These are phyloP conservation scores for Trichoderma sp. DNA, from an alignment of 2,329 filamentous ascomycete genomes.

Conservation along the genomic window DNA sequence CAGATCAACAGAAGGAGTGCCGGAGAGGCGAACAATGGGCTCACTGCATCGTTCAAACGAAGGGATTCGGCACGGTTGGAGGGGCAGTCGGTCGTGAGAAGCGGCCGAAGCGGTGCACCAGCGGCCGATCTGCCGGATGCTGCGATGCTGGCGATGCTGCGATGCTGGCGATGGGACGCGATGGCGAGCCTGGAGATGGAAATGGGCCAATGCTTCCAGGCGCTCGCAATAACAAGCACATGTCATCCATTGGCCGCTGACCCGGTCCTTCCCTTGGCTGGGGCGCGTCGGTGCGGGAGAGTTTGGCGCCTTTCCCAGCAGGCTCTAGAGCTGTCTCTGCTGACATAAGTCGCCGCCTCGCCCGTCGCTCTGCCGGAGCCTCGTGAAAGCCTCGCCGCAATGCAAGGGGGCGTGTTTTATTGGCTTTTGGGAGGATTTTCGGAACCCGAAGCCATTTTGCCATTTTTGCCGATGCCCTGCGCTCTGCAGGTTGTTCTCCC, in stretches of 20 bases:
- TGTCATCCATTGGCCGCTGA: constrained; percentile 16
- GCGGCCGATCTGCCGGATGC: background rate
- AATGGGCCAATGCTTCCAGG: background rate
- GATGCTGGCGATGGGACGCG: background rate
- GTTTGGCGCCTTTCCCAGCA: background rate
- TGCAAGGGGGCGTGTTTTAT: background rate
- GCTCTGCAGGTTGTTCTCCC: too few relatives aligned
- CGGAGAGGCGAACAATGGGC: background rate
- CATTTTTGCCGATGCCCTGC: too few relatives aligned
- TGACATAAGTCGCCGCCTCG: background rate
- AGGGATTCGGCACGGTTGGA: background rate
- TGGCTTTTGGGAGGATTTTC: background rate
- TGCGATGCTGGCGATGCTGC: background rate
- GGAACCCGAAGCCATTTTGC: too few relatives aligned
- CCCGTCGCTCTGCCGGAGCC: too few relatives aligned
- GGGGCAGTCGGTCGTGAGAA: background rate
- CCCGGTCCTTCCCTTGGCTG: background rate
- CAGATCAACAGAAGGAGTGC: background rate
- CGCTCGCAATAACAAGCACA: background rate
- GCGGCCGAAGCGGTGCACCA: background rate
- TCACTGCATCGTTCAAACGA: constrained; percentile 1
- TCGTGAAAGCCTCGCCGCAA: background rate
- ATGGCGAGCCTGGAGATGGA: background rate
- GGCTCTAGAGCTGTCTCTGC: background rate
- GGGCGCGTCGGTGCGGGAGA: constrained; percentile 4